A percentile compares a stretch with the other conserved stretches of the same genome.
Conservation (phyloP, 164 flowering plant species). For the Taxillus chinensis region DNA sequence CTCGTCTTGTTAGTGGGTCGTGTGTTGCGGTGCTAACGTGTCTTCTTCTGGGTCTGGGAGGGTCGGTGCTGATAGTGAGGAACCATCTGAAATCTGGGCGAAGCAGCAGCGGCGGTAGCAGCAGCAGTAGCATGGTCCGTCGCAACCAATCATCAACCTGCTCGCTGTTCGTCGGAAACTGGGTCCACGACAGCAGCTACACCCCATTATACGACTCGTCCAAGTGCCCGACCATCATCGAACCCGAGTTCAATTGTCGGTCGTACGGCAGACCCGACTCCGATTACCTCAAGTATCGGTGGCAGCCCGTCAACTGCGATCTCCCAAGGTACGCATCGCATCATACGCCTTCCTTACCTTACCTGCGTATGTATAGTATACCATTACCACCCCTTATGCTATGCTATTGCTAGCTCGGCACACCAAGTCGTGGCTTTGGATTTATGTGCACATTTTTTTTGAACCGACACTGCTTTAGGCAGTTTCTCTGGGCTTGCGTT, state of each 20-base stretch:
- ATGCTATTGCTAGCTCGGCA: too few species aligned
- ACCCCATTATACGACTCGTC: conserved; percentile 56
- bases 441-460: too few species aligned
- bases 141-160: conserved; percentile 42
- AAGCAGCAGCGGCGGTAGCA: conserved; percentile 21
- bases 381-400: too few species aligned
- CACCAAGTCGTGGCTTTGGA: too few species aligned
- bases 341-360: not conserved
- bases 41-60: not conserved
- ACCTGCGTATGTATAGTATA: not conserved
- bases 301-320: conserved; percentile 72
- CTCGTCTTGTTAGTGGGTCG: too few species aligned
- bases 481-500: conserved; percentile 73
- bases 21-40: too few species aligned
- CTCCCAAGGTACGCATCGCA: conserved; percentile 48
- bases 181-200: conserved; percentile 56
- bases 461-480: not conserved
- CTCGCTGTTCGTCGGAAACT: conserved; percentile 51
- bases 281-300: conserved; percentile 59
- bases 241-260: conserved; percentile 76
- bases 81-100: not conserved
- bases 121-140: conserved; percentile 22
- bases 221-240: conserved; percentile 49
- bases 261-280: conserved; percentile 79
- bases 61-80: not conserved